phyloP scores from a whole-genome alignment of 108 stramenopile genomes.

The Cyclotella sp. region DNA sequence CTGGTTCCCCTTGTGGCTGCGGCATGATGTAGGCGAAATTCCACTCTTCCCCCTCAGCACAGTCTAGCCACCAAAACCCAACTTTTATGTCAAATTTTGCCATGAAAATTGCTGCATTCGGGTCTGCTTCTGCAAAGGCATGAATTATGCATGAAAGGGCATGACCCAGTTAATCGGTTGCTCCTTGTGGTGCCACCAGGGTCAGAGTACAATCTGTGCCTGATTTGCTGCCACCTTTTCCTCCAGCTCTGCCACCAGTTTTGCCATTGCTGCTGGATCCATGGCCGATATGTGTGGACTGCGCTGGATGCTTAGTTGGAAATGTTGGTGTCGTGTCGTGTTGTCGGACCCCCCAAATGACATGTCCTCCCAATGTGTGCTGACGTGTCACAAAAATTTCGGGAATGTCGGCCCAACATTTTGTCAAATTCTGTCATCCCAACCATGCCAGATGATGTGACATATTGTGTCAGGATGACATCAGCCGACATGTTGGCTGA shows the following conservation, averaged over 20 bases:
- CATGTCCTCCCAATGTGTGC: no score
- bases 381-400: no score
- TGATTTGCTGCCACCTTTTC: constrained; percentile 12
- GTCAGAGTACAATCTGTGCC: constrained; percentile 8
- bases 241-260: constrained; percentile 5
- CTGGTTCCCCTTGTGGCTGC: not conserved
- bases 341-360: no score
- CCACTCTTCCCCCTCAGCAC: constrained; percentile 7
- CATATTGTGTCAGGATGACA: no score
- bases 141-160: not conserved
- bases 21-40: no score
- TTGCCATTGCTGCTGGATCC: constrained; percentile 8
- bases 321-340: no score
- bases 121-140: constrained; percentile 2
- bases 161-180: constrained; percentile 1
- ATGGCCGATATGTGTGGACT: constrained; percentile 27
- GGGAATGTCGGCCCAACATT: no score
- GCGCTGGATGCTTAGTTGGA: no score
- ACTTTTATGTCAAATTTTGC: no score
- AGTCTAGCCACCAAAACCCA: constrained; percentile 1
- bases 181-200: constrained; percentile 2
- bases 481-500: no score
- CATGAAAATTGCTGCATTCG: not conserved
- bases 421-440: no score
- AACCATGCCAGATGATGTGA: no score